phyloP scores from a whole-genome alignment of 306 rosid genomes.

The Quillaja saponaria region DNA sequence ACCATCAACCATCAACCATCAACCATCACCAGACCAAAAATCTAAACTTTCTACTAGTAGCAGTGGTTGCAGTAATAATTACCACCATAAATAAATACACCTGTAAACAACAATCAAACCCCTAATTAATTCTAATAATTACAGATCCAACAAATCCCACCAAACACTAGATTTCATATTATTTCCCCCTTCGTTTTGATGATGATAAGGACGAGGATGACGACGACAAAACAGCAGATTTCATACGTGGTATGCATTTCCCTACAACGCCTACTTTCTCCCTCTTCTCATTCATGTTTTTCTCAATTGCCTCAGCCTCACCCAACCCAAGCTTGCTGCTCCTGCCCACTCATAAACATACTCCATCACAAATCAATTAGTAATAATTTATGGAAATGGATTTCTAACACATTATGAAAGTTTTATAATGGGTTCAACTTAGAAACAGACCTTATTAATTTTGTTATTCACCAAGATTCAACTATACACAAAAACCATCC shows the following conservation, averaged over 20 bases:
- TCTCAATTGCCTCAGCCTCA: constrained; percentile 37
- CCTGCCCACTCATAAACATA: constrained; percentile 25
- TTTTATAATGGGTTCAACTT: not conserved
- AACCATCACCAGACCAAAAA: too few species aligned
- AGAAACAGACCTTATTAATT: too few species aligned
- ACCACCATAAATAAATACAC: too few species aligned
- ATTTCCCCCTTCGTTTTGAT: too few species aligned
- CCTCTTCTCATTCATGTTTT: constrained; percentile 31
- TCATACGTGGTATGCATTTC: constrained; percentile 66
- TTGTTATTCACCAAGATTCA: too few species aligned
- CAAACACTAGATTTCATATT: not conserved
- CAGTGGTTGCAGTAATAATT: too few species aligned
- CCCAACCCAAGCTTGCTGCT: constrained; percentile 46
- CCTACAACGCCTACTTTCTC: constrained; percentile 32
- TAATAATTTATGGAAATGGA: too few species aligned
- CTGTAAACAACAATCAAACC: not conserved
- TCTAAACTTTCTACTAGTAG: too few species aligned
- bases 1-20: too few species aligned
- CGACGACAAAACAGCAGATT: constrained; percentile 16
- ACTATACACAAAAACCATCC: too few species aligned
- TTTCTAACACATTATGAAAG: not conserved
- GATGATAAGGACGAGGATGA: too few species aligned
- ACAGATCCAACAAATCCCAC: not conserved
- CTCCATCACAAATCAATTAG: not conserved
- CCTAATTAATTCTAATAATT: constrained; percentile 5